Evolutionary conservation across 306 rosid genomes (phyloP), one percentile per base, ranked within the genome.

Genomic region (Pyrus bretschneideri): DNA sequence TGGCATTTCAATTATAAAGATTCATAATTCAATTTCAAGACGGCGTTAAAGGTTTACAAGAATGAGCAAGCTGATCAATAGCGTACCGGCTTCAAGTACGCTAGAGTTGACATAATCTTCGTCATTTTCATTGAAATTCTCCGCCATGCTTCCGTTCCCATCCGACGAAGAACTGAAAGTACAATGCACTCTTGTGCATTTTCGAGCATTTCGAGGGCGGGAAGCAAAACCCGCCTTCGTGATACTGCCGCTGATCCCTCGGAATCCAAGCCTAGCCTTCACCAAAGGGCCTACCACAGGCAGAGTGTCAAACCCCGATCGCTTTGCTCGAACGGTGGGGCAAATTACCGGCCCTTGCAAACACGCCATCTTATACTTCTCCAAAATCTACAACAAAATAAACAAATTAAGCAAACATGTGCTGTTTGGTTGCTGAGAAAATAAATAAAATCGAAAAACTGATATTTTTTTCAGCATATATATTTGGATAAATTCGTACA

Each of bases 1-100:
- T 2, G 3, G 18, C 74, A 73, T 55, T 42, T 21, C 21, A 67
- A 67, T n/a, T 13, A 62, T 17, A 13, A 58, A 3, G 46, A 57
- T 29, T 62, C 29, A 57, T 42, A 17, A 59, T 29, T 55, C 25
- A 70, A 51, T 9, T 2, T 10, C n/a, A 9, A 15, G 35, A 10
- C 19, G 76, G 18, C 55, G 17, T 45, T 17, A 23, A 55, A 29
- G 77, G 21, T 69, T 63, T 49, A 54, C 74, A 75, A 63, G 52
- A n/a, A 71, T 23, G 25, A 21, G 12, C 64, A 13, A 25, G 65
- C 60, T 71, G 69, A 62, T 67, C 59, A 68, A 80, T 78, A 83
- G 71, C 94, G 75, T 89, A 95, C 99, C 97, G 35, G 99, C 99
- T 84, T 95, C 99, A 57, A 90, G 78, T 71, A 95, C 89, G 63